Conservation (phyloP, 768 basidiomycete genomes). For the Serendipita sp. region DNA sequence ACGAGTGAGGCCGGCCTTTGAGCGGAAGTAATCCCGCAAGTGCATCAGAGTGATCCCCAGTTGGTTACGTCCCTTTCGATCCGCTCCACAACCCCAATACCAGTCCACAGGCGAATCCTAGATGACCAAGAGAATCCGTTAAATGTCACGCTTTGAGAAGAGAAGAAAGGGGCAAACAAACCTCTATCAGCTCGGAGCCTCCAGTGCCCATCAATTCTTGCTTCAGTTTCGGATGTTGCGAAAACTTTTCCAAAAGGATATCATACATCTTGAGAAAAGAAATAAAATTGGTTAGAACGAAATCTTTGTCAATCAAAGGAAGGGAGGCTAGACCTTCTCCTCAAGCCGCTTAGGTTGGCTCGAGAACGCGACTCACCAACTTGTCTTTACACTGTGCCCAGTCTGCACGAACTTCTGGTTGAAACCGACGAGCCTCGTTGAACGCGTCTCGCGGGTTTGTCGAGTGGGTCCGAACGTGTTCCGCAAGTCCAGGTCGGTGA, state of each 20-base stretch:
- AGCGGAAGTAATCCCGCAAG: conserved; percentile 7
- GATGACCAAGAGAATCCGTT: neutral
- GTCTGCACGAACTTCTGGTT: conserved; percentile 8
- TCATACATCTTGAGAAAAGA: conserved; percentile 12
- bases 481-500: conserved; percentile 11
- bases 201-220: conserved; percentile 11
- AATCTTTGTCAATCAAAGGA: too few relatives aligned
- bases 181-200: conserved; percentile 13
- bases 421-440: conserved; percentile 8
- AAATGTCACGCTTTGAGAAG: neutral
- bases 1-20: too few relatives aligned
- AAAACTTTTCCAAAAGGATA: conserved; percentile 12
- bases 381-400: conserved; percentile 12
- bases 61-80: conserved; percentile 13
- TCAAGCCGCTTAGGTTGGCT: neutral
- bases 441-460: conserved; percentile 10
- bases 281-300: too few relatives aligned
- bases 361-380: conserved; percentile 3
- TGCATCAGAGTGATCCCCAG: conserved; percentile 14
- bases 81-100: conserved; percentile 13
- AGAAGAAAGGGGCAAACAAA: neutral
- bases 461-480: conserved; percentile 12
- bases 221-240: conserved; percentile 11
- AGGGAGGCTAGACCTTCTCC: neutral
- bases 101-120: conserved; percentile 9